Base-by-base conservation (phyloP, 257 asterid species). In the Nicotiana undulata region DNA sequence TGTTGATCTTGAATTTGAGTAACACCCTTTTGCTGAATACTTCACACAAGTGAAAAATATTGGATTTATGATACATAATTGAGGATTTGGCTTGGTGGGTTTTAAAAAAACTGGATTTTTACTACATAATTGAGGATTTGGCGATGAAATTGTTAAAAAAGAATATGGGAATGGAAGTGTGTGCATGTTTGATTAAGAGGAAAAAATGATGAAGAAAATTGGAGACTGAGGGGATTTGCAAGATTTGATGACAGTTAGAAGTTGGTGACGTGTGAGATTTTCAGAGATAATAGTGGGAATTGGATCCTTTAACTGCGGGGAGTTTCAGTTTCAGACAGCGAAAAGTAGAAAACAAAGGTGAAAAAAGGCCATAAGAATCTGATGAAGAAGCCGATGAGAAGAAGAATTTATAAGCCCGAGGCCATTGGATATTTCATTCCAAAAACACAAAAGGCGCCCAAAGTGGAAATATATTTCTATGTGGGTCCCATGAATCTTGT, bases 271-370 rank as follows among this genome's bases (percentile, higher is more conserved):
- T 44, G 52, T 37, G 56, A 70, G 16, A 18, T 51, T 6, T 51
- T 78, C 24, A 34, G 58, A 34, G 55, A 44, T 77, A 9, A 28
- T 11, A 29, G 31, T 15, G 65, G 59, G 74, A 52, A 5, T 34
- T 46, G 82, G 87, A 85, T 86, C 87, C 94, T 89, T 28, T 80
- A 79, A 84, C 55, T 79, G 86, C 91, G 90, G 89, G 67, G 59
- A 26, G 7, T 58, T n/a, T 72, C 20, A 81, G 49, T 37, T 60
- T 34, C 4, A 37, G 60, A 26, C 0, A 28, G 13, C 37, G 9
- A 46, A 46, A 46, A 12, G 28, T n/a, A n/a, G 24, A 18, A 18
- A 56, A 5, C 7, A 53, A 4, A 53, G 20, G n/a, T 53, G n/a
- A 15, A 66, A 12, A 40, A 11, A 10, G 2, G 3, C 13, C 40